Evolutionary conservation across 208 protist genomes (phyloP), one percentile per base, ranked within the genome.

Genomic region (Acanthamoeba sp.): DNA sequence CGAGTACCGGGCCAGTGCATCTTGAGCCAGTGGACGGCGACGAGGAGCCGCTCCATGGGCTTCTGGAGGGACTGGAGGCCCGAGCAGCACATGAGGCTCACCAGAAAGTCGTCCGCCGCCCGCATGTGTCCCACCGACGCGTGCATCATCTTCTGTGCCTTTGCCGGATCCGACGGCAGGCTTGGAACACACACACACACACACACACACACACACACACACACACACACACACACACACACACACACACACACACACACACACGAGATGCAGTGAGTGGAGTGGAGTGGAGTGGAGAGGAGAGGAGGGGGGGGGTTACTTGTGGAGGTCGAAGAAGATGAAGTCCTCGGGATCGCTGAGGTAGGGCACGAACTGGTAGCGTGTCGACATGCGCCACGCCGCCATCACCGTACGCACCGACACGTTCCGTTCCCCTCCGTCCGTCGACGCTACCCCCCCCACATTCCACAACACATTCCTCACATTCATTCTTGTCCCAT

Each of bases 331-430:
- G 73, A 84, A 84, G 73, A 84, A 84, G 73, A 84, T 55, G 40
- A 84, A 84, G 42, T 84, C 73, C 22, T 84, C 73, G 73, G 73
- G 73, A 27, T 84, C 73, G 40, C 22, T 55, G 20, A 84, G 73
- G 42, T 84, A 52, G 42, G 73, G 73, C 4, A 84, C 73, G 38
- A 84, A 84, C 73, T 84, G 73, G 73, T 84, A 84, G 73, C 73
- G 73, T 6, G 73, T 84, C 34, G 73, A 84, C 73, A 84, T 84
- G 73, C 73, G 73, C 73, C 73, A 84, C 27, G 73, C 73, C 12
- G 73, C 73, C 73, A 84, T 84, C 38, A 84, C 73, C 73, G 73
- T 84, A 32, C 73, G 73, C 24, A 84, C 73, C 34, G 73, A 84
- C 40, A 84, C 38, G 36, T 84, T 84, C 42, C 5, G 5, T 9